Evolutionary conservation across 2,329 filamentous ascomycete species (phyloP).

Genomic region (Cladosporium colombiae): DNA sequence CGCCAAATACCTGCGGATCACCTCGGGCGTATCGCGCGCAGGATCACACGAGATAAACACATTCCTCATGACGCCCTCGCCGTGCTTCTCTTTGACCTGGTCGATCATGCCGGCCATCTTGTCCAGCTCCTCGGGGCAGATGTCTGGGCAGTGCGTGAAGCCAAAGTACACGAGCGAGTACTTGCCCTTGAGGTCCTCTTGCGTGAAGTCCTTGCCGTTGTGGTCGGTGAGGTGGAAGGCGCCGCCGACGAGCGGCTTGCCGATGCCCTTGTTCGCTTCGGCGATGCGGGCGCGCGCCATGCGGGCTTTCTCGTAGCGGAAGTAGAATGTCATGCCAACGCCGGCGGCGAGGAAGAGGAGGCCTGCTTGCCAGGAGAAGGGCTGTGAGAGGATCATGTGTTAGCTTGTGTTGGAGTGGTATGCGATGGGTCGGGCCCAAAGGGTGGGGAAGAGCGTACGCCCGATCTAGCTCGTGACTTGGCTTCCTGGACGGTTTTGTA

Average conservation of each 20-base stretch:
- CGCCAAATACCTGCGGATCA: constrained; percentile 78
- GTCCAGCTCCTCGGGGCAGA: constrained; percentile 97
- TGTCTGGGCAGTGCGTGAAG: constrained; percentile 97
- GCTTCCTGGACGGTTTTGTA: constrained; percentile 49
- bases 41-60: constrained; percentile 97
- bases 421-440: constrained; percentile 6
- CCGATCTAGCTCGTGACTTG: constrained; percentile 46
- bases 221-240: constrained; percentile 81
- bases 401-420: constrained; percentile 21
- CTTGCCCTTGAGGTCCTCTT: constrained; percentile 80
- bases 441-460: constrained; percentile 39
- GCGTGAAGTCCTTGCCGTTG: constrained; percentile 74
- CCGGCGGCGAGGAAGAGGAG: constrained; percentile 80
- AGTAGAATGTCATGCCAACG: constrained; percentile 79
- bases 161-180: constrained; percentile 94
- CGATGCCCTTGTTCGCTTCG: constrained; percentile 89
- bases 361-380: constrained; percentile 92
- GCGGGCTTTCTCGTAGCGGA: constrained; percentile 87
- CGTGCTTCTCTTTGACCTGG: constrained; percentile 53
- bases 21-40: constrained; percentile 80
- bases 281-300: constrained; percentile 87
- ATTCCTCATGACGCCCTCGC: constrained; percentile 61
- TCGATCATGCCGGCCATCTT: constrained; percentile 99
- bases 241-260: constrained; percentile 89
- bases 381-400: constrained; percentile 50